Percentiles rank a stretch among this genome's conserved stretches.
These are phyloP conservation scores for Stentor coeruleus DNA, from an alignment of 73 alveolate species.

Conservation along the genomic window DNA sequence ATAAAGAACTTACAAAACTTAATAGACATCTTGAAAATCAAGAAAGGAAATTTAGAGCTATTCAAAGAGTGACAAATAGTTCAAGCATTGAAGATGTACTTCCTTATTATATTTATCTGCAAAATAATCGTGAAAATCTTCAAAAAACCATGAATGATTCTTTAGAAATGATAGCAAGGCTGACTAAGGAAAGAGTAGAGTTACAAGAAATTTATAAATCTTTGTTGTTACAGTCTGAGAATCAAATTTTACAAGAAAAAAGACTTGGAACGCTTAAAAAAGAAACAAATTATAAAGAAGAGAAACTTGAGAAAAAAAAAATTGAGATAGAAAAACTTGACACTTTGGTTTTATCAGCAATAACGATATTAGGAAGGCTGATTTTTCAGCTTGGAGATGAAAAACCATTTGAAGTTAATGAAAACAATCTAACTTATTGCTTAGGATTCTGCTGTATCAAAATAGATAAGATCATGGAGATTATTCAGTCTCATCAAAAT, in stretches of 20 bases:
- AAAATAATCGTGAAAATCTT: not conserved
- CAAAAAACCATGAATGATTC: not conserved
- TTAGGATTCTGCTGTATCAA: not conserved
- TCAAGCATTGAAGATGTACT: conserved; percentile 8
- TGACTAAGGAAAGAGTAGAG: not conserved
- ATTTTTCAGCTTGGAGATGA: conserved; percentile 13
- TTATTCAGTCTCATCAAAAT: not conserved
- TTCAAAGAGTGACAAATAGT: conserved; percentile 13
- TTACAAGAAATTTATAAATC: not conserved
- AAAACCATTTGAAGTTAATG: not conserved
- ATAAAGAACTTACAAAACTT: not conserved
- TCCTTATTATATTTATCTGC: conserved; percentile 10
- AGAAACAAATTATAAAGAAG: not conserved
- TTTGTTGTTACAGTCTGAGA: not conserved
- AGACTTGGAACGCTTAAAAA: not conserved
- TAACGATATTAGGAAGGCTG: not conserved
- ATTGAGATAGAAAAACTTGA: not conserved
- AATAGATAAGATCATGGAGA: conserved; percentile 16
- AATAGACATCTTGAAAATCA: not conserved
- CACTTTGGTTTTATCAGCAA: not conserved
- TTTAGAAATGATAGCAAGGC: not conserved
- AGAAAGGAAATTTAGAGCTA: conserved; percentile 1
- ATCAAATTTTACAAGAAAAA: not conserved
- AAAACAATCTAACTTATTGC: not conserved
- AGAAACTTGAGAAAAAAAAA: not conserved